Conservation (phyloP, 75 land plant genomes). For the Adiantum capillusveneris region DNA sequence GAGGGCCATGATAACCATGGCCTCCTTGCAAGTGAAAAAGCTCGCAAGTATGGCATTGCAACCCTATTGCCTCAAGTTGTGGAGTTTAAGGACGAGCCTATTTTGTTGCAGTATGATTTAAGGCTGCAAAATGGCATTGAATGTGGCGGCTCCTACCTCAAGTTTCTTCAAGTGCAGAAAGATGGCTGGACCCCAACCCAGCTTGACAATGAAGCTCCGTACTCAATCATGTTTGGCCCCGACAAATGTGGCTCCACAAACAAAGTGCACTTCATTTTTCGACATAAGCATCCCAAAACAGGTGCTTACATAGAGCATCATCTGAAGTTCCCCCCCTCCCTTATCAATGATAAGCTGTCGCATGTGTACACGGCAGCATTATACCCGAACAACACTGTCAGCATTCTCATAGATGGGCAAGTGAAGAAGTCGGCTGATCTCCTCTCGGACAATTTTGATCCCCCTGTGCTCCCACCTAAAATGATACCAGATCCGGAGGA, state of each 20-base stretch:
- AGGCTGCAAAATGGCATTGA: constrained; percentile 87
- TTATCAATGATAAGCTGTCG: constrained; percentile 63
- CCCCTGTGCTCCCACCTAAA: constrained; percentile 68
- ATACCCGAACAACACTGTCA: constrained; percentile 54
- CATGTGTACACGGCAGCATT: constrained; percentile 89
- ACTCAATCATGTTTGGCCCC: constrained; percentile 96
- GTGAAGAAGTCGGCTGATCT: constrained; percentile 69
- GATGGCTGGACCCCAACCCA: constrained; percentile 66
- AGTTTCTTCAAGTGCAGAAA: constrained; percentile 73
- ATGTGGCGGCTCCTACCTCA: constrained; percentile 93
- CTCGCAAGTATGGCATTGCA: constrained; percentile 87
- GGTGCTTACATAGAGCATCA: constrained; percentile 81
- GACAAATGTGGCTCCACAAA: constrained; percentile 95
- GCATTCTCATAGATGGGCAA: constrained; percentile 71
- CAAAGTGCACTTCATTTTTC: constrained; percentile 93
- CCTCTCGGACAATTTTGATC: constrained; percentile 68
- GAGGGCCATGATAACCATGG: constrained; percentile 96
- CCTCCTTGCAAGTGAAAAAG: constrained; percentile 84
- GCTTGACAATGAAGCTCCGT: constrained; percentile 83
- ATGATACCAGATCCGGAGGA: constrained; percentile 86
- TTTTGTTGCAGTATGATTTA: constrained; percentile 71
- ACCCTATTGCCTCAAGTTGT: constrained; percentile 52
- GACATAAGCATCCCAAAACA: constrained; percentile 77
- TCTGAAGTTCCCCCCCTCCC: constrained; percentile 80
- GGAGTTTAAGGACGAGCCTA: constrained; percentile 50